Base-by-base conservation (phyloP, 1,284 basidiomycete species). In the Rhizoctonia solani region DNA sequence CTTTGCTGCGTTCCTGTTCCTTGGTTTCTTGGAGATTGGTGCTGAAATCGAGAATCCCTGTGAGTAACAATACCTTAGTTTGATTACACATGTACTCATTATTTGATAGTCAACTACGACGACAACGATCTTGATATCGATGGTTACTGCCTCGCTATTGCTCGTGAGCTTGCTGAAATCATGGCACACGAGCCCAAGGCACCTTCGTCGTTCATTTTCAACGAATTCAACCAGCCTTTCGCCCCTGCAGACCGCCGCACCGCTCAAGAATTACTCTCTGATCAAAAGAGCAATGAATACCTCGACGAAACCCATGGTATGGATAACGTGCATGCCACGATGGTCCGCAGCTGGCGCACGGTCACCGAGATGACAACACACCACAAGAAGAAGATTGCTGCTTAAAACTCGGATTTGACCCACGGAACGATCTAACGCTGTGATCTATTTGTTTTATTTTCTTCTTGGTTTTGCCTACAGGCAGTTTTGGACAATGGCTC, bases 11-110 rank as follows among this genome's bases (percentile, higher is more conserved):
- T 71, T 72, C 54, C 66, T 74, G 25, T 74, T 72, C 68, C 69
- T 71, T 34, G 73, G 87, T 55, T 88, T 89, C 81, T 80, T 89
- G 21, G 87, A 88, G 73, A 87, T 88, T 61, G 86, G 86, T 27
- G 83, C 85, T 72, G 86, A 88, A 73, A 86, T 88, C 72, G 86
- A 87, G 75, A 86, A 88, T 72, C 87, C 86, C 0, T 87, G 49
- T 52, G n/a, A 25, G 71, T 29, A 11, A 8, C 13, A 47, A 67
- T 11, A 55, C 16, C 13, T 37, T 44, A 16, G 6, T 9, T 16
- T 27, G 37, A 25, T 13, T 19, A 21, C 16, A n/a, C 4, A 27
- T 27, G 21, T 27, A 27, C 6, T 52, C 21, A 23, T 19, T 25
- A 11, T 14, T 6, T 19, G 54, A 9, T 27, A 66, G 63, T 66